Evolutionary conservation across 768 basidiomycete species (phyloP).

Genomic region (Collybia sordida): DNA sequence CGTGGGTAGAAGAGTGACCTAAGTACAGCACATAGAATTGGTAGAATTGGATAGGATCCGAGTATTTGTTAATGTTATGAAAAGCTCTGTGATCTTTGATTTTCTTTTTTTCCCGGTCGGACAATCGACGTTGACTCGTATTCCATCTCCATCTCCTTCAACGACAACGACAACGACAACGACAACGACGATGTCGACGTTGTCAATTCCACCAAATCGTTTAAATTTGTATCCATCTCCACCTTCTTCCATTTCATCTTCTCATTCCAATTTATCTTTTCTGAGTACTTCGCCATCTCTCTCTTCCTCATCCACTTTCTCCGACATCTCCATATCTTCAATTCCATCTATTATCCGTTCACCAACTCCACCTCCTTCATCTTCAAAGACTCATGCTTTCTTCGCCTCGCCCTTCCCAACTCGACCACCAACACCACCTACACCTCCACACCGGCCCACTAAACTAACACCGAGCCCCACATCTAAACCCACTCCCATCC

Average conservation of each 20-base stretch:
- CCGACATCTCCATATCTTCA: conserved; percentile 28
- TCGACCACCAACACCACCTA: conserved; percentile 31
- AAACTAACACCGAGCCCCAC: conserved; percentile 15
- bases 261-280: conserved; percentile 26
- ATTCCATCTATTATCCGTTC: conserved; percentile 7
- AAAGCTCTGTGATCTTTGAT: no score
- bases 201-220: no score
- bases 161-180: no score
- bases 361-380: conserved; percentile 27
- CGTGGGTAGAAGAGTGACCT: no score
- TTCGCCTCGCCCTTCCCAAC: conserved; percentile 45
- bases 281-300: conserved; percentile 18
- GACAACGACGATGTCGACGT: no score
- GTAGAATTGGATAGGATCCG: no score
- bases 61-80: no score
- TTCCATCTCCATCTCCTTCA: no score
- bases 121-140: no score
- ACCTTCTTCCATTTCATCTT: conserved; percentile 20
- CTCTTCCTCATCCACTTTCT: conserved; percentile 40
- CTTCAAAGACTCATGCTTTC: conserved; percentile 48
- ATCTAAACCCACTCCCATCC: conserved; percentile 13
- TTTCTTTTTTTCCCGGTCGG: no score
- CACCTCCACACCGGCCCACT: conserved; percentile 16
- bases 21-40: no score
- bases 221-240: conserved; percentile 19